These are phyloP conservation scores for Trametes sp. DNA, from an alignment of 1,284 basidiomycete genomes.

Conservation along the genomic window DNA sequence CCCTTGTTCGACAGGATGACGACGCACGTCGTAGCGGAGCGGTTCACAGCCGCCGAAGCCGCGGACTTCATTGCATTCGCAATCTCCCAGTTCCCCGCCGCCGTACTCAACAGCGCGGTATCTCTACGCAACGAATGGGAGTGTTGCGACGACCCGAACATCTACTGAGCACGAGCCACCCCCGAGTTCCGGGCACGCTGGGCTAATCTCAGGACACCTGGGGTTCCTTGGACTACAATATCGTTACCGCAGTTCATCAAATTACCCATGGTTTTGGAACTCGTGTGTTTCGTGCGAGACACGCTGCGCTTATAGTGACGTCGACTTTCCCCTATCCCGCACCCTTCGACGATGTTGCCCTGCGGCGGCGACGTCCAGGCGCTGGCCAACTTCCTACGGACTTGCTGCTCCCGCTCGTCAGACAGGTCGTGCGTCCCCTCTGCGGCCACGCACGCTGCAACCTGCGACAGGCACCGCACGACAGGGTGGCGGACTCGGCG, in stretches of 20 bases:
- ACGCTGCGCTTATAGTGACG: not conserved
- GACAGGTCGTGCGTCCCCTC: no score
- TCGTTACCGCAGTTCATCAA: not conserved
- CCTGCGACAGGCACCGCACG: no score
- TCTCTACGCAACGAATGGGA: not conserved
- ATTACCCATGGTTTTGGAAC: not conserved
- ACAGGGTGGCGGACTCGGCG: no score
- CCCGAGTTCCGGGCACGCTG: not conserved
- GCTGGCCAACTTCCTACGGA: no score
- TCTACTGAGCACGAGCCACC: conserved; percentile 11
- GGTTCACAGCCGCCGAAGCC: conserved; percentile 9
- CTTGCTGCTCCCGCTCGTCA: no score
- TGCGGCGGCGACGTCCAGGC: no score
- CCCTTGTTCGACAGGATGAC: conserved; percentile 16
- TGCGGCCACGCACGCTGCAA: no score
- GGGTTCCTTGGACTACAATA: not conserved
- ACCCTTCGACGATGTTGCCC: no score
- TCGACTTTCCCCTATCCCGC: no score
- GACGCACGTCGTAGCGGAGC: not conserved
- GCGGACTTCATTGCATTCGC: not conserved
- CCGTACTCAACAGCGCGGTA: not conserved
- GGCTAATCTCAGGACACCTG: conserved; percentile 1
- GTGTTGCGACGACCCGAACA: not conserved
- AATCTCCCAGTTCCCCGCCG: not conserved
- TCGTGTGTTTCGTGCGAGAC: not conserved